Evolutionary conservation across 1,284 basidiomycete species (phyloP), one percentile per base, ranked within the genome.

Genomic region (Tremellales sp.): DNA sequence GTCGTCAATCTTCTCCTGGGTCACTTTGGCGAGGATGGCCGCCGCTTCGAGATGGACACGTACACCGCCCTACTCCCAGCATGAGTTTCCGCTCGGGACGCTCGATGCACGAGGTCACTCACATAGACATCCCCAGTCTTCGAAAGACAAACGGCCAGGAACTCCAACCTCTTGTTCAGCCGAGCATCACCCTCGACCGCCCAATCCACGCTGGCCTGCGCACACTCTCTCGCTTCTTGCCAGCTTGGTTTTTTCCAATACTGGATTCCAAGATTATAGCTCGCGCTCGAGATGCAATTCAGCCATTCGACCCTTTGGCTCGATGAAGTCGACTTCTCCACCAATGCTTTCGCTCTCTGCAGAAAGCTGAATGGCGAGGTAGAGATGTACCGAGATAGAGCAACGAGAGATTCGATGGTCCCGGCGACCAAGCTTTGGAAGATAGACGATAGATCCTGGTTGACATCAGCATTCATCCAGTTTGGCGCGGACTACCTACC

Each of bases 91-190:
- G n/a, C n/a, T n/a, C n/a, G n/a, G n/a, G n/a, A n/a, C n/a, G n/a
- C n/a, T n/a, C n/a, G n/a, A n/a, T n/a, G n/a, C n/a, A n/a, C n/a
- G n/a, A n/a, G n/a, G n/a, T n/a, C 3, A 51, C 51, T 46, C 40
- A 63, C 60, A 34, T 45, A 43, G 34, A 48, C 61, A 59, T 90
- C 83, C 0, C 81, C 82, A 34, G 80, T 81, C 66, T 85, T 88
- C 32, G 78, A 76, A 61, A 81, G 81, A 63, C 85, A 88, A 3
- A 83, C 80, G 0, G 80, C 86, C 19, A 91, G 73, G n/a, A 90
- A 70, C 67, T 91, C 87, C 77, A 81, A 88, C 32, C 87, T 74
- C 32, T 81, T 77, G 54, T 48, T 18, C 21, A 67, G 22, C 2
- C 33, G 36, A 1, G 25, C 34, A 21, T 61, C 21, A 3, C 49